Percentiles rank a stretch among this genome's conserved stretches.
phyloP scores from a whole-genome alignment of 176 grass and related monocot genomes.

The Alopecurus myosuroides region DNA sequence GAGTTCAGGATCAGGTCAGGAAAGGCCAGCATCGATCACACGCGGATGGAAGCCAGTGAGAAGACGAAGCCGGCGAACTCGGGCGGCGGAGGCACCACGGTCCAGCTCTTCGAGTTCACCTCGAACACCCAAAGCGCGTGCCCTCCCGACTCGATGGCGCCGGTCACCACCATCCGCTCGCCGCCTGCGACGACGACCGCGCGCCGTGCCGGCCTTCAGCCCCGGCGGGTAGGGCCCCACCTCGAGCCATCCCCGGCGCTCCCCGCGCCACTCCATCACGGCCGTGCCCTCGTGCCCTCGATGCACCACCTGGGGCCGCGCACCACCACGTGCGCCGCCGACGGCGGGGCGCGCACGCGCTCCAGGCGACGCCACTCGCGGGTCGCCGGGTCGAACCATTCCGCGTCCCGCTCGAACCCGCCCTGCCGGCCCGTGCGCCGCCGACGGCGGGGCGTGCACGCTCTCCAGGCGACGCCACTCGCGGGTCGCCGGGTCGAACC shows the following conservation, averaged over 20 bases:
- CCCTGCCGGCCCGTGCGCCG: slow-evolving; percentile 21
- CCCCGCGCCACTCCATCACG: slow-evolving; percentile 24
- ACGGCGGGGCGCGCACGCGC: slow-evolving; percentile 21
- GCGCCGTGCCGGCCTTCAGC: too few species aligned
- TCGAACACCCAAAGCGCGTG: slow-evolving; percentile 11
- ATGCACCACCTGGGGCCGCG: slow-evolving; percentile 43
- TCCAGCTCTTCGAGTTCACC: slow-evolving; percentile 39
- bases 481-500: slow-evolving; percentile 42
- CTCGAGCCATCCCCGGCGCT: slow-evolving; percentile 24
- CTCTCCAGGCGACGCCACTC: slow-evolving; percentile 39
- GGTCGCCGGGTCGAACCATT: background rate
- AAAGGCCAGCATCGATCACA: slow-evolving; percentile 11
- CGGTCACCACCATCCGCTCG: background rate
- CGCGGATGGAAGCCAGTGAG: slow-evolving; percentile 35
- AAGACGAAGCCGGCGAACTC: slow-evolving; percentile 57
- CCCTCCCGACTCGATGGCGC: background rate
- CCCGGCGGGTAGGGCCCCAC: slow-evolving; percentile 39
- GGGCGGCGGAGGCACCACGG: slow-evolving; percentile 13
- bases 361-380: slow-evolving; percentile 37
- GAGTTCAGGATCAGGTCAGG: too few species aligned
- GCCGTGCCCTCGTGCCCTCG: slow-evolving; percentile 12
- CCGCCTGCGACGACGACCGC: slow-evolving; percentile 11
- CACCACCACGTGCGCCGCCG: slow-evolving; percentile 31
- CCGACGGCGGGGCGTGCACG: slow-evolving; percentile 35
- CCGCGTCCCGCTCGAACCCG: slow-evolving; percentile 34